A percentile compares a stretch with the other conserved stretches of the same genome.
These are phyloP conservation scores for Calonectria multiphialidica DNA, from an alignment of 2,329 filamentous ascomycete species.

Conservation along the genomic window DNA sequence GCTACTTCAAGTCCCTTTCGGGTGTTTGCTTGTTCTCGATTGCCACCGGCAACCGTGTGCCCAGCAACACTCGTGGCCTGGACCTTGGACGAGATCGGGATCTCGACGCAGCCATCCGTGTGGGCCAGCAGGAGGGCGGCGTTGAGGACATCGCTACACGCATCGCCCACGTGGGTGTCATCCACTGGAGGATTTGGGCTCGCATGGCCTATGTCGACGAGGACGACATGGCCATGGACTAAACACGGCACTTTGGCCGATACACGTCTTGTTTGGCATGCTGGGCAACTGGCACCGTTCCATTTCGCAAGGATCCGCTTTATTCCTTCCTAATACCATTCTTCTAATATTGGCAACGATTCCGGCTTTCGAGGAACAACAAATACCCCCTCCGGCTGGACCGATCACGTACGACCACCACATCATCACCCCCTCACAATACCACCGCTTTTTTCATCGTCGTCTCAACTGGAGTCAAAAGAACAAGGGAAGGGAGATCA, in stretches of 20 bases:
- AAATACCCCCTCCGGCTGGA: conserved; percentile 27
- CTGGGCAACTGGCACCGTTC: neutral
- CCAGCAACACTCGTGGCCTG: conserved; percentile 51
- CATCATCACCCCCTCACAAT: conserved; percentile 3
- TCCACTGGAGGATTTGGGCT: conserved; percentile 93
- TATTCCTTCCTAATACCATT: conserved; percentile 29
- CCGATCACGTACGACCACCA: conserved; percentile 22
- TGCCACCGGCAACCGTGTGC: conserved; percentile 64
- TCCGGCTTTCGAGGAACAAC: conserved; percentile 18
- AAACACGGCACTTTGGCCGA: conserved; percentile 10
- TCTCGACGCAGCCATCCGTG: conserved; percentile 51
- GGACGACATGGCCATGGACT: conserved; percentile 51
- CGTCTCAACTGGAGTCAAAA: conserved; percentile 20
- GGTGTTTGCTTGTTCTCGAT: conserved; percentile 67
- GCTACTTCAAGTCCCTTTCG: conserved; percentile 64
- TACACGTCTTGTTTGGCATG: neutral
- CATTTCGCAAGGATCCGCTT: conserved; percentile 22
- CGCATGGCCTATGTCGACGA: conserved; percentile 75
- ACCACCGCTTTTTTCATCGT: conserved; percentile 9
- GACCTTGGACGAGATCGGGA: conserved; percentile 48
- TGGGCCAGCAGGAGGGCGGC: conserved; percentile 64
- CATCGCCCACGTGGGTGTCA: conserved; percentile 83
- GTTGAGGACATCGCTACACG: conserved; percentile 79
- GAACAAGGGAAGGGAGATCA: conserved; percentile 16
- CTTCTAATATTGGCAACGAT: conserved; percentile 36